A percentile compares a stretch with the other conserved stretches of the same genome.
These are phyloP conservation scores for Antrodiella citrinella DNA, from an alignment of 768 basidiomycete genomes.

Conservation along the genomic window DNA sequence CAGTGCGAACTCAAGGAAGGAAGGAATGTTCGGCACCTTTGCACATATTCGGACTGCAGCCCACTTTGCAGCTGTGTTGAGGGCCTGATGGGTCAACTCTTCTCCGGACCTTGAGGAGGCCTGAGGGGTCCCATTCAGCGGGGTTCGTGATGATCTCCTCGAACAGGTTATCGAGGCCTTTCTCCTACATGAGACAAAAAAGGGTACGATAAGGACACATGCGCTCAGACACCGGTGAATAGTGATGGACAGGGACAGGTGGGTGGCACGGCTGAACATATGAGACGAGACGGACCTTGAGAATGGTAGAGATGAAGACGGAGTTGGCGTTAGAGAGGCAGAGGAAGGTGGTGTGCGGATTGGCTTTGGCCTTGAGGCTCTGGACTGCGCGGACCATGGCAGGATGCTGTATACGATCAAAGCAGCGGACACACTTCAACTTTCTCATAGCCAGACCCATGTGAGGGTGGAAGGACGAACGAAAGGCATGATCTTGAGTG, in stretches of 20 bases:
- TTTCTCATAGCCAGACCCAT: neutral
- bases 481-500: slow-evolving; percentile 79
- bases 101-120: slow-evolving; percentile 68
- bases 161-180: slow-evolving; percentile 66
- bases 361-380: slow-evolving; percentile 54
- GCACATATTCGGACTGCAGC: slow-evolving; percentile 97
- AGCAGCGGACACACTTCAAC: too few relatives aligned
- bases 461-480: slow-evolving; percentile 40
- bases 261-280: neutral
- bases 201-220: slow-evolving; percentile 22
- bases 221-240: neutral
- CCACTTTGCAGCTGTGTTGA: slow-evolving; percentile 78
- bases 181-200: slow-evolving; percentile 33
- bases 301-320: slow-evolving; percentile 85
- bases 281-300: slow-evolving; percentile 44
- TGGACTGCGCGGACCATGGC: slow-evolving; percentile 92
- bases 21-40: slow-evolving; percentile 52
- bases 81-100: slow-evolving; percentile 67
- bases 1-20: neutral
- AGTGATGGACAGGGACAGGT: neutral
- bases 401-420: slow-evolving; percentile 90
- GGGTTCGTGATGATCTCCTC: slow-evolving; percentile 88
- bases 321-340: slow-evolving; percentile 93
- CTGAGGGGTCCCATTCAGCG: slow-evolving; percentile 67
- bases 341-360: slow-evolving; percentile 71